phyloP scores from a whole-genome alignment of 805 yeast genomes.

The Suhomyces canberraensis region DNA sequence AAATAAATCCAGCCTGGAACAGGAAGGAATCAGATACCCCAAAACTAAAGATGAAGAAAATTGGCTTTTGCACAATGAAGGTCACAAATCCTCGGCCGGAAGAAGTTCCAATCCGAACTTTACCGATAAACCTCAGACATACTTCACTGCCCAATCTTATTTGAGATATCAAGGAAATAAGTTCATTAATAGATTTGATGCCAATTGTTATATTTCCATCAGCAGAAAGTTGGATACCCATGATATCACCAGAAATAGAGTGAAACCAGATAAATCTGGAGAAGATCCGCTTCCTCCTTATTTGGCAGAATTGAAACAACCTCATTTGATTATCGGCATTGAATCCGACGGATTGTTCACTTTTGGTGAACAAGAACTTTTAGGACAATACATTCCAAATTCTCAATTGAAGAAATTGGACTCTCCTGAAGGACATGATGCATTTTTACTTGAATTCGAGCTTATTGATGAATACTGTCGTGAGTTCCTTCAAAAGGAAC shows the following conservation, averaged over 20 bases:
- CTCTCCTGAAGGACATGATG: constrained; percentile 98
- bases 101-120: constrained; percentile 14
- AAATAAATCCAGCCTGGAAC: constrained; percentile 2
- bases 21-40: constrained; percentile 36
- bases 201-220: constrained; percentile 93
- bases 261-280: constrained; percentile 35
- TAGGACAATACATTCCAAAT: constrained; percentile 73
- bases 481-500: constrained; percentile 56
- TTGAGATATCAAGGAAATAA: constrained; percentile 92
- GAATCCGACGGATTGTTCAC: constrained; percentile 92
- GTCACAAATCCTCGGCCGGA: constrained; percentile 36
- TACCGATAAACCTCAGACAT: constrained; percentile 47
- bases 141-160: constrained; percentile 93
- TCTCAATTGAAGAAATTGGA: constrained; percentile 66
- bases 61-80: constrained; percentile 88
- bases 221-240: constrained; percentile 94
- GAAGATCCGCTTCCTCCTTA: constrained; percentile 44
- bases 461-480: constrained; percentile 70
- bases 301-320: constrained; percentile 60
- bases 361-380: constrained; percentile 80
- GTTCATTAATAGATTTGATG: constrained; percentile 86
- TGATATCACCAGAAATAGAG: constrained; percentile 80
- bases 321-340: constrained; percentile 84
- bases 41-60: constrained; percentile 61
- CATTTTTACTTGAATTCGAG: constrained; percentile 85